Evolutionary conservation across 371 early-diverging fungal species (phyloP), one percentile per base, ranked within the genome.

Genomic region (Cokeromyces recurvatus): DNA sequence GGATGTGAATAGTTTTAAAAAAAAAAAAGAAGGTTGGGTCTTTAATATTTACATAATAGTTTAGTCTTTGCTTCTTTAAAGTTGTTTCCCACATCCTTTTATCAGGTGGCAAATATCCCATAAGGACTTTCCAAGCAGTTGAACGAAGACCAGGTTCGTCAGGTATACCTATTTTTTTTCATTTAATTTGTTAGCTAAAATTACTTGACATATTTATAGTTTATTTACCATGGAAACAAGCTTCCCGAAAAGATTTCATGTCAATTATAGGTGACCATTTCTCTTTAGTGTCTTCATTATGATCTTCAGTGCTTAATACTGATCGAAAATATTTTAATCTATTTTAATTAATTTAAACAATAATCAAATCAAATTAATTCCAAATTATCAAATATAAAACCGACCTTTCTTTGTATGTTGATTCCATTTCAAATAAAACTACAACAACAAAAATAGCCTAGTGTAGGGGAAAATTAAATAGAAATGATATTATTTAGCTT

Each of bases 81-180:
- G 64, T 66, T 12, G 51, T 36, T 14, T 61, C 46, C 92, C 92
- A 92, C 49, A 60, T 46, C 32, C 82, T 68, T 56, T 87, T 85
- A 51, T 90, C 87, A 23, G 76, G 68, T 21, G 92, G 91, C 43
- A 91, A 55, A 62, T 86, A 85, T 23, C 86, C 81, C 12, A 88
- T 64, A 24, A 92, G 60, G 21, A 86, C 74, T 69, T 84, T 87
- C 87, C 87, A 89, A 44, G 82, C 79, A 42, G 63, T 72, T 35
- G 82, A 78, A 40, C 87, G 78, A 35, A 83, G 62, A 20, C 84
- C 79, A 8, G 81, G 71, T 48, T 78, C 78, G 55, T 89, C 89
- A 25, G 88, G 87, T 50, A 87, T 84, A 11, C 89, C 89, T 87
- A 48, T 39, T 12, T n/a, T n/a, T n/a, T n/a, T n/a, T n/a, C n/a